Conservation (phyloP, 495 filamentous ascomycete genomes). For the Tuber microsphaerosporum region DNA sequence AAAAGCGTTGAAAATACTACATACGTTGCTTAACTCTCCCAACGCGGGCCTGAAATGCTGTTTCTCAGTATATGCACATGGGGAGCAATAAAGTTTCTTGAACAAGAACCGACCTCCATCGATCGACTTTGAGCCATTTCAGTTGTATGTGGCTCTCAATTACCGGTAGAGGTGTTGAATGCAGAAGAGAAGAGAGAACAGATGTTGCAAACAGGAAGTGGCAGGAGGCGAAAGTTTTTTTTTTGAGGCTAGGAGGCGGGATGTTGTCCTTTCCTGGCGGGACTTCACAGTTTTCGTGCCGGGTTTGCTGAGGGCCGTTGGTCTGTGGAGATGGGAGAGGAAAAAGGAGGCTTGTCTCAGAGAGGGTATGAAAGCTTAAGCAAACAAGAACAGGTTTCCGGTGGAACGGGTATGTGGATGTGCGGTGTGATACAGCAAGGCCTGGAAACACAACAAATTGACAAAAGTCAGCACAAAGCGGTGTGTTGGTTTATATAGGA, state of each 20-base stretch:
- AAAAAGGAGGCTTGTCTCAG: not conserved
- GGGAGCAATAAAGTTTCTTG: constrained; percentile 36
- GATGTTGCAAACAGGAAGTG: not conserved
- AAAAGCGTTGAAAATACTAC: constrained; percentile 43
- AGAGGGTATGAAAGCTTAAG: not conserved
- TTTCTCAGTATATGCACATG: constrained; percentile 38
- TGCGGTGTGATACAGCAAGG: not conserved
- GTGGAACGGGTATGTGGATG: not conserved
- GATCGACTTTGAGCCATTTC: constrained; percentile 58
- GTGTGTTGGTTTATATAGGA: constrained; percentile 2
- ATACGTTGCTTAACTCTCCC: constrained; percentile 73
- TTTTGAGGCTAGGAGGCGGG: not conserved
- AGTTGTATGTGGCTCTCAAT: constrained; percentile 25
- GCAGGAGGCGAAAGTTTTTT: not conserved
- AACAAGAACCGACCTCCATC: constrained; percentile 47
- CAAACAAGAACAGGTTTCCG: constrained; percentile 1
- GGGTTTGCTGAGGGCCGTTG: constrained; percentile 8
- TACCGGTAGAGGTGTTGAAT: constrained; percentile 13
- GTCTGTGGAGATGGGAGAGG: constrained; percentile 25
- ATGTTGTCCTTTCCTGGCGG: constrained; percentile 1
- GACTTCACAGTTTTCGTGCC: not conserved
- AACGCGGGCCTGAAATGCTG: constrained; percentile 55
- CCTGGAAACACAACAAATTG: not conserved
- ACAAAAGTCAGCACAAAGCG: not conserved
- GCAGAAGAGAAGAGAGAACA: not conserved